Evolutionary conservation across 1,284 basidiomycete species (phyloP), one percentile per base, ranked within the genome.

Genomic region (Boletus calvinii): DNA sequence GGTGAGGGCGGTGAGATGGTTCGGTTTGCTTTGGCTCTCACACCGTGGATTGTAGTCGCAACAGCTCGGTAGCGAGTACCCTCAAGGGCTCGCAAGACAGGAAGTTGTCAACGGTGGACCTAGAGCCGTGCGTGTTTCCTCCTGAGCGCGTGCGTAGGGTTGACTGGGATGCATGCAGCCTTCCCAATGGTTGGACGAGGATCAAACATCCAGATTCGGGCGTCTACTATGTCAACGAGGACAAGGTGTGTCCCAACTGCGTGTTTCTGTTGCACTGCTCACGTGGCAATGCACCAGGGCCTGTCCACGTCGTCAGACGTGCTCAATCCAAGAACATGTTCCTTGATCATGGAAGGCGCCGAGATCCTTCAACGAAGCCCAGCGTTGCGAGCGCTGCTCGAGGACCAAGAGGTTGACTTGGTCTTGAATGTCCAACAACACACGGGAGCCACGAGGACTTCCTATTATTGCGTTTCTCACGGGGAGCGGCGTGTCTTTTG

Each of bases 401-500:
- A 56, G 20, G 50, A 57, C 17, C 48, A 62, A 7, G 40, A 55
- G 4, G 47, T 60, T 10, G 48, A 43, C 7, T 15, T 66, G 2
- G 60, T 69, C 15, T 38, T 66, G 43, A 46, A 61, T n/a, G 54
- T 49, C 3, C 59, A 32, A 2, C 1, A 51, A 11, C 39, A n/a
- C 9, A 36, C 40, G 2, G 46, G 50, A 12, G 7, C 11, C 6
- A 22, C 34, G 43, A 30, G 3, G 29, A 32, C 38, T 46, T 53
- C 46, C 6, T 67, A 67, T 48, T 69, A 67, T 45, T 65, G 66
- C 26, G 63, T 63, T 10, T 70, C 65, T 18, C 65, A 67, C 40
- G 40, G 6, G 1, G 63, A 66, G 31, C 64, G 60, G 36, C 48
- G 62, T 11, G 34, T 67, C 17, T 70, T 69, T 52, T 67, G 65